Base-by-base conservation (phyloP, 2,329 filamentous ascomycete genomes). In the Rhynchosporium secalis region DNA sequence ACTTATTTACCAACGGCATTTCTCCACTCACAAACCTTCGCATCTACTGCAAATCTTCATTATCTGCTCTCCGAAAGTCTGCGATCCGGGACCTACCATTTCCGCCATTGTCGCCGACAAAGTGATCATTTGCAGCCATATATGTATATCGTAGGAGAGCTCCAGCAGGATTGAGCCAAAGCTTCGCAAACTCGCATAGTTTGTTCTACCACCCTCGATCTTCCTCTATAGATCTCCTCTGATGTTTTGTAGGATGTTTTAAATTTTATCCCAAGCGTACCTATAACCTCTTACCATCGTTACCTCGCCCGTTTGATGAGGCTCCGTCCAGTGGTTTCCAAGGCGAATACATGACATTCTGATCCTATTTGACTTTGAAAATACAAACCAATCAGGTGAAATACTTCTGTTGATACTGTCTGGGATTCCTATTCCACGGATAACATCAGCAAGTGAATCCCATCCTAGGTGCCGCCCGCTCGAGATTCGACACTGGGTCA, bases 51-150 rank as follows among this genome's bases (percentile, higher is more conserved):
- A 29, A 41, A 1, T 15, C 38, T 28, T 29, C n/a, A 4, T 20
- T 20, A 54, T 40, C 51, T 15, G 26, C 33, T 41, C 36, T 26
- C 26, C 26, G n/a, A 20, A 33, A 49, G 13, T 28, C 31, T 45
- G 31, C 48, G 13, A 20, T 15, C 26, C 38, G 7, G 28, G 15
- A 48, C 26, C 40, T 28, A 13, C 40, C 52, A 10, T 60, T 54
- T 40, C 52, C 57, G 54, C 51, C 51, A 62, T 49, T 47, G 41
- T 62, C 36, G 51, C 59, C 57, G 49, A 62, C 59, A 47, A 58
- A 58, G 56, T 36, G 40, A 41, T 38, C 36, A 41, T 12, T 33
- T 41, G 51, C 36, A 33, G 51, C 20, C 10, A 36, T 54, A 52
- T 26, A 41, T 54, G 51, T 41, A 40, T 36, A 54, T 41, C 20